A percentile compares a stretch with the other conserved stretches of the same genome.
Conservation (phyloP, 495 filamentous ascomycete genomes). For the Xylaria nigripes region DNA sequence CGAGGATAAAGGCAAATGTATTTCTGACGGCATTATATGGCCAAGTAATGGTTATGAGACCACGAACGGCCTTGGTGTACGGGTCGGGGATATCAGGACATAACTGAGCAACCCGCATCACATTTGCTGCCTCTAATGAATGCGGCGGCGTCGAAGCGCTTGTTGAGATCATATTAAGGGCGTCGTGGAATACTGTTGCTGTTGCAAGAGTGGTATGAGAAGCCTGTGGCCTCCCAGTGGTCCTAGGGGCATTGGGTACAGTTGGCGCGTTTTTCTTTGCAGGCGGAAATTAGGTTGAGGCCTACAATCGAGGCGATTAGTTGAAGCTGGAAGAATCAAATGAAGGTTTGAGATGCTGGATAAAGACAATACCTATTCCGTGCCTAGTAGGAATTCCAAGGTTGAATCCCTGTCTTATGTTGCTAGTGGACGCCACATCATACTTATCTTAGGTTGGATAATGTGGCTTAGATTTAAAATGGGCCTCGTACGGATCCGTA, state of each 20-base stretch:
- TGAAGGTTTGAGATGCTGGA: no score
- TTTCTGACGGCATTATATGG: slow-evolving; percentile 73
- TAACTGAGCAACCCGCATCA: slow-evolving; percentile 61
- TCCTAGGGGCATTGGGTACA: neutral
- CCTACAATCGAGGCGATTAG: no score
- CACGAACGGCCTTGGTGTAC: slow-evolving; percentile 35
- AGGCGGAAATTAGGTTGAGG: no score
- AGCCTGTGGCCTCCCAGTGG: neutral
- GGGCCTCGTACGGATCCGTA: no score
- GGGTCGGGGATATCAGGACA: slow-evolving; percentile 43
- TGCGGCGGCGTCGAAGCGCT: slow-evolving; percentile 10
- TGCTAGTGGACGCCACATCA: no score
- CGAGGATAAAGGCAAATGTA: slow-evolving; percentile 66
- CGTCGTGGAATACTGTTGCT: slow-evolving; percentile 15
- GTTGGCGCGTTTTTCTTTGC: no score
- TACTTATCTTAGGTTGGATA: no score
- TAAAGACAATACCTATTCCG: no score
- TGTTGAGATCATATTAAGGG: slow-evolving; percentile 17
- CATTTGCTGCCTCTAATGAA: slow-evolving; percentile 16
- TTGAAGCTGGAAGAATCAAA: no score
- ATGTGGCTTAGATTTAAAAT: no score
- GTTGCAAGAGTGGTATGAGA: slow-evolving; percentile 8
- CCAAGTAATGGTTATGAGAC: slow-evolving; percentile 79
- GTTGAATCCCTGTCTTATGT: no score
- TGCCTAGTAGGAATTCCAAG: no score